Base-by-base conservation (phyloP, 1,139 yeast genomes). In the Diutina catenulata region DNA sequence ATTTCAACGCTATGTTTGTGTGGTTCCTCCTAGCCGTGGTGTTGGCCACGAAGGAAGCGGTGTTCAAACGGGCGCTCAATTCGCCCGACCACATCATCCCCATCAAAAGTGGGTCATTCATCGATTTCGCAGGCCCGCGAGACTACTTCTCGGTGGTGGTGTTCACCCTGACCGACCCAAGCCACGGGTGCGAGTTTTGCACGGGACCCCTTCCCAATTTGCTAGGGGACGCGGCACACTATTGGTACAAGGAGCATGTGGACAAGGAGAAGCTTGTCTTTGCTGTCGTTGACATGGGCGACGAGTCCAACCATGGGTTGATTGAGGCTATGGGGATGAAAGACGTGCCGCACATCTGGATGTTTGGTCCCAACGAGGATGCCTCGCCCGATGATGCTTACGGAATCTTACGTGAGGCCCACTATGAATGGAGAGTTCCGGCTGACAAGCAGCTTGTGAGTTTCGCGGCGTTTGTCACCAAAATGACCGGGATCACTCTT, bases 271-370 rank as follows among this genome's bases (percentile, higher is more conserved):
- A 57, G 27, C 57, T 75, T 6, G 63, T 64, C 44, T 74, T 79
- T 47, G 59, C 65, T 22, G 59, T 60, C 36, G 64, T 74, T 11
- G 88, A 80, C 45, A 67, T 74, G 19, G 51, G 55, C 3, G 63
- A 66, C 28, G 59, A 62, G 25, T 47, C 59, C 8, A 59, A 66
- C 37, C 46, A 60, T 10, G 49, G 43, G 4, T 41, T 64, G 10
- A 70, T 74, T 43, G 52, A 57, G 21, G 53, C 56, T 18, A 48
- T 77, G 38, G 53, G 59, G 3, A 49, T 80, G 40, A 54, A 53
- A 4, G 57, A 73, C 3, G 71, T 79, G 3, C 91, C 93, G 1
- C 77, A 74, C 43, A 46, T 78, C 9, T 74, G 86, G 74, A 58
- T 80, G 3, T 65, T 74, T 41, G 84, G 84, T 2, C 82, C 82